Evolutionary conservation across 2,329 filamentous ascomycete species (phyloP).

Genomic region (Tolypocladium tundrense): DNA sequence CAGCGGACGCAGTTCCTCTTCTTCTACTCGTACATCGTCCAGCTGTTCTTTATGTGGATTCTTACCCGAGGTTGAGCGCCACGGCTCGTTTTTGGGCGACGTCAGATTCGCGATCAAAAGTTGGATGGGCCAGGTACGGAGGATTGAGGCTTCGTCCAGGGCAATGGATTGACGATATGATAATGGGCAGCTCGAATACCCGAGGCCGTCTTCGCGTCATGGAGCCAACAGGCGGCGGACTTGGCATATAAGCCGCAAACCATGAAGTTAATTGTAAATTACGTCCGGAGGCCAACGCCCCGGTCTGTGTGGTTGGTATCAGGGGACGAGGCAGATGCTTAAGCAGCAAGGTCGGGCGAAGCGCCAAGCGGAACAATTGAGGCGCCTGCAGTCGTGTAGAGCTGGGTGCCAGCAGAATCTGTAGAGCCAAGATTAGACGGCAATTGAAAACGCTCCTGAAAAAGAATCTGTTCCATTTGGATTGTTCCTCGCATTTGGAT

Average conservation of each 20-base stretch:
- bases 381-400: background rate
- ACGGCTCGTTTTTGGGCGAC: background rate
- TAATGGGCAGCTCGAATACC: background rate
- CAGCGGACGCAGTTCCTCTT: slow-evolving; percentile 87
- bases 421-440: background rate
- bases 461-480: too few relatives aligned
- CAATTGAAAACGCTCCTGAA: background rate
- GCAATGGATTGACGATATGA: background rate
- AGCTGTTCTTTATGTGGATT: slow-evolving; percentile 90
- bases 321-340: background rate
- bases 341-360: background rate
- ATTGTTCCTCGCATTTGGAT: too few relatives aligned
- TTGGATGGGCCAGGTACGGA: background rate
- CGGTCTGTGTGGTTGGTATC: background rate
- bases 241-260: background rate
- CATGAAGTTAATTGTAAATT: too few relatives aligned
- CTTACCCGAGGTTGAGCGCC: slow-evolving; percentile 34
- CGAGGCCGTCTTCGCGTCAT: background rate
- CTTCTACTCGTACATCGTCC: slow-evolving; percentile 87
- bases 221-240: background rate
- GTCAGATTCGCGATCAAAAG: background rate
- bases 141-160: background rate
- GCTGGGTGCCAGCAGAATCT: too few relatives aligned
- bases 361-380: background rate
- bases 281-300: too few relatives aligned